Evolutionary conservation across 345 rosid genomes (phyloP).

Genomic region (Microcos paniculata): DNA sequence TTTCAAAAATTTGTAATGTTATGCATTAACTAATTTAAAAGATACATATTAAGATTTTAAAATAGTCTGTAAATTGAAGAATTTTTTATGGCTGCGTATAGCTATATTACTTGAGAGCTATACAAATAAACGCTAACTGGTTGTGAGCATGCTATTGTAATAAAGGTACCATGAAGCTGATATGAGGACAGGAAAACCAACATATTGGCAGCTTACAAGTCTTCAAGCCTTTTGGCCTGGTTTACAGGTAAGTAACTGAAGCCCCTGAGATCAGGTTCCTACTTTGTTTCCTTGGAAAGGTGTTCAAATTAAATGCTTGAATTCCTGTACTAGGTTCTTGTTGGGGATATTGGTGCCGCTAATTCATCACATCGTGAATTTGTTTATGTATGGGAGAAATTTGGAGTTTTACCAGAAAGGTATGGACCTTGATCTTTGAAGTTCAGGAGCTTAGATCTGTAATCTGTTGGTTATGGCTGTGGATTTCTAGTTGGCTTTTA

Average conservation of each 20-base stretch:
- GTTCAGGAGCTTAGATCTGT: not conserved
- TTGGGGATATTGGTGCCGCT: constrained; percentile 91
- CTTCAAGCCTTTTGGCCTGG: constrained; percentile 99
- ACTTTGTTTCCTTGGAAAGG: not conserved
- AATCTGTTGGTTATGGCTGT: not conserved
- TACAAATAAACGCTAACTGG: not conserved
- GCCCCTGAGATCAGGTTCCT: constrained; percentile 5
- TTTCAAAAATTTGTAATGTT: not conserved
- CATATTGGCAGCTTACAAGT: constrained; percentile 99
- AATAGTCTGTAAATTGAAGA: not conserved
- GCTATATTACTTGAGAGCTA: constrained; percentile 1
- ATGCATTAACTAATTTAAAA: not conserved
- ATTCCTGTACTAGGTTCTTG: constrained; percentile 69
- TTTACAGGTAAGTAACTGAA: constrained; percentile 61
- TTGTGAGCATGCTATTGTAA: constrained; percentile 10
- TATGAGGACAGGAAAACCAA: constrained; percentile 94
- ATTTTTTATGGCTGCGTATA: not conserved
- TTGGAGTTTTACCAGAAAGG: constrained; percentile 94
- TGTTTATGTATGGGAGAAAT: constrained; percentile 77
- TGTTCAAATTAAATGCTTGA: constrained; percentile 26
- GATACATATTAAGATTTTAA: not conserved
- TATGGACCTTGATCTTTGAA: constrained; percentile 17
- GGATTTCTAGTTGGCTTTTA: constrained; percentile 10
- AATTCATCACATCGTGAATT: constrained; percentile 91
- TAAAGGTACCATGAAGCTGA: constrained; percentile 97